Conservation (phyloP, 2,329 filamentous ascomycete genomes). For the Ascochyta pisi region DNA sequence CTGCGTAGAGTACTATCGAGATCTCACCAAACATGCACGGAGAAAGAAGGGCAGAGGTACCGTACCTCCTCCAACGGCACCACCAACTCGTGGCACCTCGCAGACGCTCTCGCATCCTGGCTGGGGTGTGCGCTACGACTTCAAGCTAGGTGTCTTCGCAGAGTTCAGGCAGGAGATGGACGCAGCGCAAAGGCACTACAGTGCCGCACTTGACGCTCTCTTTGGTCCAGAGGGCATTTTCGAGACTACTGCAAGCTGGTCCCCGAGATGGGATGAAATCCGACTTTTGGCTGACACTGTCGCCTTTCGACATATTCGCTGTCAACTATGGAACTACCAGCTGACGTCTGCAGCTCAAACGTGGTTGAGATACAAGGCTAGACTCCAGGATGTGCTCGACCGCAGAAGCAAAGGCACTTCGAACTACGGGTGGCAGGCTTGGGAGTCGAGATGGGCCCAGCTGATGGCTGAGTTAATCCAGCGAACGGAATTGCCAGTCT, state of each 20-base stretch:
- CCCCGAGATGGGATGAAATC: slow-evolving; percentile 89
- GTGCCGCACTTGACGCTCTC: slow-evolving; percentile 83
- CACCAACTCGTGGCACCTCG: slow-evolving; percentile 82
- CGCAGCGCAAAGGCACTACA: slow-evolving; percentile 81
- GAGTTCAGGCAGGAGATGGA: slow-evolving; percentile 96
- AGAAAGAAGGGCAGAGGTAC: slow-evolving; percentile 84
- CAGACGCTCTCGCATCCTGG: slow-evolving; percentile 83
- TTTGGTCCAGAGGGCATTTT: slow-evolving; percentile 80
- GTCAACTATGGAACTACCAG: slow-evolving; percentile 79
- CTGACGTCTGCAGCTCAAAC: slow-evolving; percentile 79
- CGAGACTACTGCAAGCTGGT: slow-evolving; percentile 89
- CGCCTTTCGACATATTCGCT: slow-evolving; percentile 80
- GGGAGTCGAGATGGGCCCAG: slow-evolving; percentile 78
- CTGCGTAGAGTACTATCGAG: slow-evolving; percentile 88
- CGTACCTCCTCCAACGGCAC: slow-evolving; percentile 80
- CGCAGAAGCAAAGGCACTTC: slow-evolving; percentile 82
- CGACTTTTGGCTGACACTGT: slow-evolving; percentile 83
- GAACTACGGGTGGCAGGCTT: slow-evolving; percentile 93
- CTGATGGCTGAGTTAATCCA: slow-evolving; percentile 67
- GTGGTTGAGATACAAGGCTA: slow-evolving; percentile 79
- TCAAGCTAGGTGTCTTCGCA: slow-evolving; percentile 88
- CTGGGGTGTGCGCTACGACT: slow-evolving; percentile 94
- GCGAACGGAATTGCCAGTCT: slow-evolving; percentile 57
- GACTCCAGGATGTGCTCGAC: slow-evolving; percentile 79
- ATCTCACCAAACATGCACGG: slow-evolving; percentile 88